Conservation (phyloP, 1,139 yeast species). For the Kurtzmaniella quercitrusa region DNA sequence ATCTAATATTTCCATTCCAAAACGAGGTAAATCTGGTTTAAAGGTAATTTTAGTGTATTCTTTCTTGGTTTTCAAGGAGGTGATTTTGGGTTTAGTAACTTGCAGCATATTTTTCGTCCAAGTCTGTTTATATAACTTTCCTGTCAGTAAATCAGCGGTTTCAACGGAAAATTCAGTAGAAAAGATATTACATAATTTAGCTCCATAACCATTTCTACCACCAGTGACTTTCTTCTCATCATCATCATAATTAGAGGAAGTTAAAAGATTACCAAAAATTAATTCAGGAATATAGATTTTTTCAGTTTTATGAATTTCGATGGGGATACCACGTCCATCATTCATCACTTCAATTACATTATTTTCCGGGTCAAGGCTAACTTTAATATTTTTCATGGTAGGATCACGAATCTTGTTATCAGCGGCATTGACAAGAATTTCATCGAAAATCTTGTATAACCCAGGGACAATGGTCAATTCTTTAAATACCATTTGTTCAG, state of each 20-base stretch:
- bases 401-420: slow-evolving; percentile 97
- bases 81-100: slow-evolving; percentile 73
- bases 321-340: slow-evolving; percentile 95
- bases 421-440: slow-evolving; percentile 95
- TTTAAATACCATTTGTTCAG: slow-evolving; percentile 68
- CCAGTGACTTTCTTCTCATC: slow-evolving; percentile 95
- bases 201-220: slow-evolving; percentile 99
- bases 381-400: slow-evolving; percentile 78
- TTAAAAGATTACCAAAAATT: slow-evolving; percentile 91
- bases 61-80: slow-evolving; percentile 51
- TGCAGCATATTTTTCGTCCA: slow-evolving; percentile 88
- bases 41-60: slow-evolving; percentile 89
- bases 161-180: slow-evolving; percentile 85
- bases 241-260: slow-evolving; percentile 95
- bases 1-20: slow-evolving; percentile 79
- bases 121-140: slow-evolving; percentile 65
- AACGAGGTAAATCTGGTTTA: slow-evolving; percentile 81
- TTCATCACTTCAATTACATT: slow-evolving; percentile 78
- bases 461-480: slow-evolving; percentile 90
- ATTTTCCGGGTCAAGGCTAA: slow-evolving; percentile 69
- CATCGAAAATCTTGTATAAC: slow-evolving; percentile 92
- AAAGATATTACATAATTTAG: slow-evolving; percentile 84
- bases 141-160: slow-evolving; percentile 74
- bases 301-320: slow-evolving; percentile 90
- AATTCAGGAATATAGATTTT: slow-evolving; percentile 92